A percentile compares a stretch with the other conserved stretches of the same genome.
Evolutionary conservation across 139 green algal genomes (phyloP).

Genomic region (Chlorella sp.): DNA sequence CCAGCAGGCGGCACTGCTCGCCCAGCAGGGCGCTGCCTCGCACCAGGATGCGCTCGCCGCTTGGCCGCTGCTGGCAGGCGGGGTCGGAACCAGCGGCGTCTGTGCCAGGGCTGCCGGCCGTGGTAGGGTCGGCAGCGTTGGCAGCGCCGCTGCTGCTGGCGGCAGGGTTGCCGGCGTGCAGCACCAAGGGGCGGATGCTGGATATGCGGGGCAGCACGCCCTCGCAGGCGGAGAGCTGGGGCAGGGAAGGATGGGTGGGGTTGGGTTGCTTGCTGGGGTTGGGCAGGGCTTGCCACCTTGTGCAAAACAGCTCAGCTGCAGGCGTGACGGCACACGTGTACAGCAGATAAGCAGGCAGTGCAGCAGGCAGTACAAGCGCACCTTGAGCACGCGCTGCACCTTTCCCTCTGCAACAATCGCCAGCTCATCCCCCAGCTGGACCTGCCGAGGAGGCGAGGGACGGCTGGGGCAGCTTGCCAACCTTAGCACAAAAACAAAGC

Average conservation of each 20-base stretch:
- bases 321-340: too few species aligned
- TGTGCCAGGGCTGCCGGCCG: too few species aligned
- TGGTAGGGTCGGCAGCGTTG: too few species aligned
- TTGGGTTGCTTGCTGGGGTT: too few species aligned
- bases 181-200: neutral
- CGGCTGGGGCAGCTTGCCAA: too few species aligned
- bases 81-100: too few species aligned
- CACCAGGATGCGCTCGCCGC: neutral
- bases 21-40: neutral
- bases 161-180: neutral
- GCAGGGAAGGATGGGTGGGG: neutral
- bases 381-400: neutral
- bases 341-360: neutral
- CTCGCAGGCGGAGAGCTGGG: neutral
- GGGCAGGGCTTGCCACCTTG: too few species aligned
- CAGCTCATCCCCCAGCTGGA: neutral
- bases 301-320: too few species aligned
- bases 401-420: neutral
- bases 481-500: neutral
- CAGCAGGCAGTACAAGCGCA: neutral
- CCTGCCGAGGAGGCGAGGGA: neutral
- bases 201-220: constrained; percentile 18
- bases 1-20: neutral
- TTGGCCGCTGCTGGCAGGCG: neutral
- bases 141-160: neutral